Evolutionary conservation across 768 basidiomycete genomes (phyloP), one percentile per base, ranked within the genome.

Genomic region (Pisolithus tinctorius): DNA sequence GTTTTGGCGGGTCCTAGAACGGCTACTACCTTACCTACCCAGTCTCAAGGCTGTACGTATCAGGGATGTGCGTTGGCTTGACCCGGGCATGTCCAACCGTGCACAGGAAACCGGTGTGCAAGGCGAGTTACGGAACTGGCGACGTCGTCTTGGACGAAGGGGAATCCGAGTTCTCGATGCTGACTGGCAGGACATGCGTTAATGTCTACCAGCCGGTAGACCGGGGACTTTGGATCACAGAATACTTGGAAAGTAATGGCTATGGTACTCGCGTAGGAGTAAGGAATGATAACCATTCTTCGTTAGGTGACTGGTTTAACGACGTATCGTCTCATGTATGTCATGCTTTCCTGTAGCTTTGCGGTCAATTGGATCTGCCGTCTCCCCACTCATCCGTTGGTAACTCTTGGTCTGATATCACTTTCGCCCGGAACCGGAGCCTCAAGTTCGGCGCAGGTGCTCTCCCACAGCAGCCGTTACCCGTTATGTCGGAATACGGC

Each of bases 41-140:
- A 60, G 70, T 11, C 72, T 92, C 23, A 62, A 69, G 39, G 73
- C 77, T 7, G 68, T 92, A 17, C 77, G 84, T 14, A 73, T 76
- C 14, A 72, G 86, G 53, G 86, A 89, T 56, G 75, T 88, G 16
- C 79, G 80, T 30, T 91, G 88, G 87, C 66, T 91, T 34, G 70
- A 82, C 49, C 76, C 74, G 47, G 88, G 86, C 0, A 76, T 90
- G 65, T 81, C 76, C 7, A 68, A 67, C 0, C 73, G 76, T 52
- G 89, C 89, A 25, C 81, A 79, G 56, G 81, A 77, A 55, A 78
- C 88, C 6, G 89, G 89, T 7, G 77, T 88, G 13, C 88, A 90
- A 66, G 89, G 88, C 40, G 85, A 88, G 63, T 83, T 92, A 80
- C 71, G 74, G 55, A 78, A 82, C 51, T 92, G 89, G 89, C 75